Evolutionary conservation across 495 filamentous ascomycete genomes (phyloP).

Genomic region (Mytilinidion resinicola): DNA sequence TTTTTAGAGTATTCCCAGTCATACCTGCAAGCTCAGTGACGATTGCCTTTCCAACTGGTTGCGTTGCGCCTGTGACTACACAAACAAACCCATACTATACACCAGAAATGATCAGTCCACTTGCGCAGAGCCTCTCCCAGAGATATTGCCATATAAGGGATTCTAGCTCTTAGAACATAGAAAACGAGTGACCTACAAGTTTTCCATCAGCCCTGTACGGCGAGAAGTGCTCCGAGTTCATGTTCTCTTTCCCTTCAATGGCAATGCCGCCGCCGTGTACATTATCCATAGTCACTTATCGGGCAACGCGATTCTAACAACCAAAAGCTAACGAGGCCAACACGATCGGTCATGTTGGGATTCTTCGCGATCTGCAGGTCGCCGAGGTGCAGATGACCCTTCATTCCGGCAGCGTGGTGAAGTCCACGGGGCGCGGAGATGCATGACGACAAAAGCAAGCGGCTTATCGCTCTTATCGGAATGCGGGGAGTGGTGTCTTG

Average conservation of each 20-base stretch:
- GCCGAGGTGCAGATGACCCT: not conserved
- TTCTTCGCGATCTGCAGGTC: not conserved
- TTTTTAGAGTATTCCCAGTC: not conserved
- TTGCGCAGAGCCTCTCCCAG: no score
- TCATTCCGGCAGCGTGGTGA: not conserved
- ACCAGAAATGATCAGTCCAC: not conserved
- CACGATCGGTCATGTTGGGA: not conserved
- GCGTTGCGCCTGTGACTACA: conserved; percentile 53
- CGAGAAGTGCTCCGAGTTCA: conserved; percentile 46
- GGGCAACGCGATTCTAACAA: not conserved
- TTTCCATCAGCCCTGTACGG: conserved; percentile 56
- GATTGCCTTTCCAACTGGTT: conserved; percentile 54
- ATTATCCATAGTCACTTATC: not conserved
- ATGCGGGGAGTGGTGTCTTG: not conserved
- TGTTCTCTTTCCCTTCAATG: not conserved
- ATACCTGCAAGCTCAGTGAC: conserved; percentile 50
- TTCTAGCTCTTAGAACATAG: not conserved
- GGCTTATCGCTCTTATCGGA: not conserved
- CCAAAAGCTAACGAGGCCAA: not conserved
- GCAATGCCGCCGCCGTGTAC: not conserved
- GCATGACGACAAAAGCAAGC: conserved; percentile 1
- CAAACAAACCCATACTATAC: conserved; percentile 56
- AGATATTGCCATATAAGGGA: not conserved
- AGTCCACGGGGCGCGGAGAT: conserved; percentile 30
- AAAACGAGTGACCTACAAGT: conserved; percentile 39